A percentile compares a stretch with the other conserved stretches of the same genome.
Evolutionary conservation across 192 early-diverging fungal species (phyloP).

Genomic region (Lobosporangium transversale): DNA sequence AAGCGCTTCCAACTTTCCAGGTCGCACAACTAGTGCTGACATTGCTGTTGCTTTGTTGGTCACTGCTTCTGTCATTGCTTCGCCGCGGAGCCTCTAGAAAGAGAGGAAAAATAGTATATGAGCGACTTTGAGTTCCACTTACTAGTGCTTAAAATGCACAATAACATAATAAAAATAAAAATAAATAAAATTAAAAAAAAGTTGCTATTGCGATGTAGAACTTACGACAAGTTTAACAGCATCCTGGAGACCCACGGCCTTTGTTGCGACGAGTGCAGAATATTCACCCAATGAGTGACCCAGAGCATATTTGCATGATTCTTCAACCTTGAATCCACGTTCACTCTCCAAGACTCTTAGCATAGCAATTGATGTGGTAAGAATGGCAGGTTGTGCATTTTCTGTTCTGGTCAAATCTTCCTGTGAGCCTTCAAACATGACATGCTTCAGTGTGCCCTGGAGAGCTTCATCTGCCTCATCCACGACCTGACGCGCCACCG

Average conservation of each 20-base stretch:
- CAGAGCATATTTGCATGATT: slow-evolving; percentile 80
- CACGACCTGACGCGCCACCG: slow-evolving; percentile 81
- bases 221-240: slow-evolving; percentile 86
- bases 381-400: slow-evolving; percentile 92
- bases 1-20: slow-evolving; percentile 75
- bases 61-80: slow-evolving; percentile 86
- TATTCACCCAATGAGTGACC: slow-evolving; percentile 98
- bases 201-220: too few species aligned
- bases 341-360: slow-evolving; percentile 85
- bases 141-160: neutral
- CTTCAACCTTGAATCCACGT: slow-evolving; percentile 78
- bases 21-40: slow-evolving; percentile 87
- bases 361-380: slow-evolving; percentile 90
- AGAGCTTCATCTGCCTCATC: slow-evolving; percentile 93
- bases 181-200: neutral
- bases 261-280: slow-evolving; percentile 75
- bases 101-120: neutral
- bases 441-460: slow-evolving; percentile 69
- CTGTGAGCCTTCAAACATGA: slow-evolving; percentile 92
- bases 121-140: too few species aligned
- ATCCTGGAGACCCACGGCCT: slow-evolving; percentile 74
- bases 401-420: slow-evolving; percentile 68
- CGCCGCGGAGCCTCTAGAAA: slow-evolving; percentile 76
- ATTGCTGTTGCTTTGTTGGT: slow-evolving; percentile 82
- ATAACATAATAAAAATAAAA: neutral